A percentile compares a stretch with the other conserved stretches of the same genome.
Evolutionary conservation across 2,329 filamentous ascomycete genomes (phyloP).

Genomic region (Colletotrichum costaricense): DNA sequence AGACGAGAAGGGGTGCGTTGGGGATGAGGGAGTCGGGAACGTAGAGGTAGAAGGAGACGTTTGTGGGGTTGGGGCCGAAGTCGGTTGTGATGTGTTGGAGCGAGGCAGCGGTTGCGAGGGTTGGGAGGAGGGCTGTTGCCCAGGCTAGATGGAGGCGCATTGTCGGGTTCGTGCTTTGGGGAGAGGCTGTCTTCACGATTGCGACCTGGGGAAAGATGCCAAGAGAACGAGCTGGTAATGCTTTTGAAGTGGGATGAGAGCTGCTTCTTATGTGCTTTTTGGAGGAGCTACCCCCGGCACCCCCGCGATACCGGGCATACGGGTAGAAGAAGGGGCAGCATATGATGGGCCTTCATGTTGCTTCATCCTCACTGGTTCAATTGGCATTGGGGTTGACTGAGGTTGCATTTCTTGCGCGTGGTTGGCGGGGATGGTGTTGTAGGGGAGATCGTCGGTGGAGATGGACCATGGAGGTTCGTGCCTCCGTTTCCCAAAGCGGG

Average conservation of each 20-base stretch:
- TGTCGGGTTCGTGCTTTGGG: not conserved
- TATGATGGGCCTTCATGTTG: not conserved
- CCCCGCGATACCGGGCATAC: not conserved
- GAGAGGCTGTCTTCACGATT: not conserved
- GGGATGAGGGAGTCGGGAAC: slow-evolving; percentile 54
- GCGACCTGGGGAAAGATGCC: not conserved
- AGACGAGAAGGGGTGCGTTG: slow-evolving; percentile 64
- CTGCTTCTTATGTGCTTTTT: slow-evolving; percentile 1
- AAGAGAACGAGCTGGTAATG: not conserved
- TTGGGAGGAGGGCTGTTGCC: slow-evolving; percentile 4
- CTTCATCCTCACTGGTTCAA: not conserved
- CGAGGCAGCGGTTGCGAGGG: slow-evolving; percentile 22
- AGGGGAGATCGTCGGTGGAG: slow-evolving; percentile 13
- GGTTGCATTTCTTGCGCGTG: slow-evolving; percentile 7
- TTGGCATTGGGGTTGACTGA: not conserved
- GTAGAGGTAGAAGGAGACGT: slow-evolving; percentile 64
- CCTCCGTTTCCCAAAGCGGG: slow-evolving; percentile 28
- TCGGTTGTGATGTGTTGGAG: slow-evolving; percentile 29
- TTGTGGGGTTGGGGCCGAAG: slow-evolving; percentile 60
- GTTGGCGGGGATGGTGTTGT: slow-evolving; percentile 17
- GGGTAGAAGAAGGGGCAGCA: not conserved
- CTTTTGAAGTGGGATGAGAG: not conserved
- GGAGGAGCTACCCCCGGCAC: not conserved
- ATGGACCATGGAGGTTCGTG: slow-evolving; percentile 24
- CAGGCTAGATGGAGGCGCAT: not conserved